Evolutionary conservation across 768 basidiomycete genomes (phyloP), one percentile per base, ranked within the genome.

Genomic region (Termitomyces sp.): DNA sequence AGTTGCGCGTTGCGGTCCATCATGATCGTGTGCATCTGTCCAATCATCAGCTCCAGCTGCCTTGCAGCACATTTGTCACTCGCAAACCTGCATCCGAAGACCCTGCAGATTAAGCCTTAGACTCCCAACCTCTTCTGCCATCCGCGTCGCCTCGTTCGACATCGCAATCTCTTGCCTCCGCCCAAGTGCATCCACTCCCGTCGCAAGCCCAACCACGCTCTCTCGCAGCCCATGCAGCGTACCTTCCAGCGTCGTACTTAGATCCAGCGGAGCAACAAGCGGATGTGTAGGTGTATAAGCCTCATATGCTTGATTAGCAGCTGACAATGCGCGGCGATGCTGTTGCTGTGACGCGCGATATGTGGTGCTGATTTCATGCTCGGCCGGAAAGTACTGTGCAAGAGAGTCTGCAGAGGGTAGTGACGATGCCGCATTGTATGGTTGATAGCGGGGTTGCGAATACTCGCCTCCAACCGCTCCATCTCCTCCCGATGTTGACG

Each of bases 61-160:
- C 7, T 30, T 18, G 18, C 20, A 31, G 9, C 34, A 50, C 41
- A n/a, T n/a, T 41, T 55, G 46, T 39, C 37, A 45, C 44, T 62
- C 49, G 72, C 80, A 13, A 57, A 90, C 86, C 82, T 92, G 91
- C 79, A 93, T 88, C 56, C 91, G 78, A 48, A 93, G 69, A 2
- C 90, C 91, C 62, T 92, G 88, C 45, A 92, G 76, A 53, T 79
- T 83, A 24, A 81, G 87, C 53, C 87, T 79, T 51, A 93, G 66
- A 22, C 85, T 83, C 64, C 84, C 82, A 34, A 90, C 77, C 68
- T 93, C 91, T 63, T 93, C 91, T 46, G 83, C 85, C 59, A 87
- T 72, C 61, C 89, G 76, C 67, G 89, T 76, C 48, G 82, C 81
- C 70, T 93, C 91, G 63, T 89, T 88, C 22, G 83, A 78, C 54